phyloP scores from a whole-genome alignment of 2,329 filamentous ascomycete genomes.

The Hansfordia pulvinata region DNA sequence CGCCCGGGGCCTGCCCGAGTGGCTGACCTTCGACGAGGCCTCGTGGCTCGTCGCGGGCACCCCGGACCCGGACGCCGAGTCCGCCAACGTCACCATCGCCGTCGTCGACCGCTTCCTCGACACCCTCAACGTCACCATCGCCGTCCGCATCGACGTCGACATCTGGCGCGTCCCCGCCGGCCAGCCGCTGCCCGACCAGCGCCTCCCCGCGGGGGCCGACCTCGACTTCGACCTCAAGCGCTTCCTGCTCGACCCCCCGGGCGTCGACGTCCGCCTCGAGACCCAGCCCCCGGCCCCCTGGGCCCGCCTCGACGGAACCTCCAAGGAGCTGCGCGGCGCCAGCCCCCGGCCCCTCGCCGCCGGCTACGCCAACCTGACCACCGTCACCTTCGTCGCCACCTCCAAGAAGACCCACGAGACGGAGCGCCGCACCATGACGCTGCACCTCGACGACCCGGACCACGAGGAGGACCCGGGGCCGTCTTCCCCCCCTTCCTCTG shows the following conservation, averaged over 20 bases:
- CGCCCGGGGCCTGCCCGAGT: constrained; percentile 42
- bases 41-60: constrained; percentile 52
- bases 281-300: constrained; percentile 13
- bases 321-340: constrained; percentile 10
- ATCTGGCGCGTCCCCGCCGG: constrained; percentile 15
- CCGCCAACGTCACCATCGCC: constrained; percentile 47
- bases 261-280: constrained; percentile 10
- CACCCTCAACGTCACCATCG: constrained; percentile 40
- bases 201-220: constrained; percentile 11
- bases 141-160: constrained; percentile 8
- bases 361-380: constrained; percentile 4
- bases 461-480: neutral
- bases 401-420: constrained; percentile 9
- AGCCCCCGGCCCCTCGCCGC: constrained; percentile 6
- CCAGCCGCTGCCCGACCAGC: constrained; percentile 14
- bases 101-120: constrained; percentile 47
- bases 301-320: constrained; percentile 15
- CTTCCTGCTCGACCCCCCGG: constrained; percentile 12
- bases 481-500: constrained; percentile 4
- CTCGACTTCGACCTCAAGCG: constrained; percentile 17
- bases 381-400: constrained; percentile 10
- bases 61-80: constrained; percentile 41
- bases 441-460: neutral
- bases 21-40: constrained; percentile 52
- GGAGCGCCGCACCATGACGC: constrained; percentile 5